phyloP scores from a whole-genome alignment of 495 filamentous ascomycete genomes.

The Aspergillus egyptiacus region DNA sequence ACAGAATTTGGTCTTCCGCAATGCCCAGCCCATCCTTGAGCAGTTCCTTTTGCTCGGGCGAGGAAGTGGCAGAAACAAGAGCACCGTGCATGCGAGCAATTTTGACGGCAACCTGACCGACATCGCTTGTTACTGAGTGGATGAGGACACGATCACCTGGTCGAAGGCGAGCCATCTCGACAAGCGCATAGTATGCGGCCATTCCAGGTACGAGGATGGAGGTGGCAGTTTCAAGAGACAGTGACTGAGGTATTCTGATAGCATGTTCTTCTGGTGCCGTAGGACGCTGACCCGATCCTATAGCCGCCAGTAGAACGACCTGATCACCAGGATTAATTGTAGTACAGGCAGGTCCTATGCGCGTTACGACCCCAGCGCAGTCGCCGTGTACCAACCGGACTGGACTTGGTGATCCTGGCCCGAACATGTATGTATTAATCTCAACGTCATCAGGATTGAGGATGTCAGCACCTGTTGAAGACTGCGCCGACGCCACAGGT shows the following conservation, averaged over 20 bases:
- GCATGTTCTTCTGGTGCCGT: not conserved
- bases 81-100: constrained; percentile 48
- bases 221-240: constrained; percentile 14
- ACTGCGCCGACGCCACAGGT: not conserved
- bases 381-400: constrained; percentile 13
- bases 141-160: constrained; percentile 25
- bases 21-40: not conserved
- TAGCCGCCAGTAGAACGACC: constrained; percentile 8
- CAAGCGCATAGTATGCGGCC: constrained; percentile 21
- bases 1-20: not conserved
- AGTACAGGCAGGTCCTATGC: constrained; percentile 20
- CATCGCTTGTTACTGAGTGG: constrained; percentile 23
- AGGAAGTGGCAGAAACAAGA: constrained; percentile 50
- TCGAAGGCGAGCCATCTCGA: constrained; percentile 19
- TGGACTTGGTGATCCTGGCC: not conserved
- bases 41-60: constrained; percentile 13
- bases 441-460: constrained; percentile 5
- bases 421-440: not conserved
- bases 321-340: constrained; percentile 15
- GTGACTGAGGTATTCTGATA: constrained; percentile 8
- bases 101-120: constrained; percentile 50
- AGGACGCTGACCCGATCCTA: not conserved
- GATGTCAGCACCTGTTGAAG: not conserved
- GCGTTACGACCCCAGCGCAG: constrained; percentile 30
- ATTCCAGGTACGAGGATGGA: constrained; percentile 13